A percentile compares a stretch with the other conserved stretches of the same genome.
phyloP scores from a whole-genome alignment of 2,329 filamentous ascomycete species.

The Xylariaceae sp. region DNA sequence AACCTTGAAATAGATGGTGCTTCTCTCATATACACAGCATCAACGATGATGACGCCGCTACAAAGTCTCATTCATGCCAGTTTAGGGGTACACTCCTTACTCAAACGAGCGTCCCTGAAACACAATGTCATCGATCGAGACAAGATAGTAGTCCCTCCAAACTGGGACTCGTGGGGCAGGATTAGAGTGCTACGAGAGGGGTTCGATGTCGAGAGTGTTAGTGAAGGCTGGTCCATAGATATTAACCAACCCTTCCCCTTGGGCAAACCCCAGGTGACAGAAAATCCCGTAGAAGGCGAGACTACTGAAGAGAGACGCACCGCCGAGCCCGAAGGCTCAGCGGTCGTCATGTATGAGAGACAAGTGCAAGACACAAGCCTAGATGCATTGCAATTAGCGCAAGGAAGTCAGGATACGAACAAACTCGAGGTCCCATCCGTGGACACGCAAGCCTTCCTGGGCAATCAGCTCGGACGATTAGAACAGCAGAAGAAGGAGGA shows the following conservation, averaged over 20 bases:
- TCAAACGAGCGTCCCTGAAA: conserved; percentile 73
- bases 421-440: conserved; percentile 59
- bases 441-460: conserved; percentile 72
- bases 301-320: conserved; percentile 27
- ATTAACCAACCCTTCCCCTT: conserved; percentile 55
- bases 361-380: conserved; percentile 70
- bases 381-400: conserved; percentile 52
- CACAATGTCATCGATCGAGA: conserved; percentile 91
- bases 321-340: conserved; percentile 49
- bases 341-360: conserved; percentile 70
- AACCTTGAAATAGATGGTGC: conserved; percentile 56
- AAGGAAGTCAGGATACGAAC: conserved; percentile 41
- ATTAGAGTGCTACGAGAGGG: conserved; percentile 86
- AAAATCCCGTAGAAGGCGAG: conserved; percentile 24
- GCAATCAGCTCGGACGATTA: conserved; percentile 67
- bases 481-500: conserved; percentile 57
- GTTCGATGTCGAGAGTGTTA: conserved; percentile 85
- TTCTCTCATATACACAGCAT: conserved; percentile 78
- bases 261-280: conserved; percentile 26
- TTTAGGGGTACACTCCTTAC: conserved; percentile 75
- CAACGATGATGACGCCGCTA: conserved; percentile 69
- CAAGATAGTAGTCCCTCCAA: conserved; percentile 88
- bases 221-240: conserved; percentile 78
- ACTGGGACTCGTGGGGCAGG: conserved; percentile 99
- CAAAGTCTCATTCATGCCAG: conserved; percentile 79